Evolutionary conservation across 768 basidiomycete species (phyloP).

Genomic region (Porpolomopsis calyptriformis): DNA sequence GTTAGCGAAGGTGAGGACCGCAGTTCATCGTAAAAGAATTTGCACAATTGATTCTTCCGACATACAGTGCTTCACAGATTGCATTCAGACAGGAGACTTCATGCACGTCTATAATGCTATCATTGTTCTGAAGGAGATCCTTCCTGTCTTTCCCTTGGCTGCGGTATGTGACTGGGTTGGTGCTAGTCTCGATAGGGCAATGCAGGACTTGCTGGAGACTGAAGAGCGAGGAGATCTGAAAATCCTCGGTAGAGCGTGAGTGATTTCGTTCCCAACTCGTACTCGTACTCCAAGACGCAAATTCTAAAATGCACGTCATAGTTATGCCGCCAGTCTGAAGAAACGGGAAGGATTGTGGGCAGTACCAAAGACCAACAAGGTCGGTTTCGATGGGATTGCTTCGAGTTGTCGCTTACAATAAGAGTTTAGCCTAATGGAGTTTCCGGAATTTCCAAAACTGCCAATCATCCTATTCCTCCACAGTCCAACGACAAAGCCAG

Average conservation of each 20-base stretch:
- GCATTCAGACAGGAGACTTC: constrained; percentile 81
- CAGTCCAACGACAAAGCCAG: constrained; percentile 23
- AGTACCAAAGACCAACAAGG: constrained; percentile 22
- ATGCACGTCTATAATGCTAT: constrained; percentile 99
- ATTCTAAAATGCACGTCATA: constrained; percentile 16
- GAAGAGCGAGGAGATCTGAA: constrained; percentile 82
- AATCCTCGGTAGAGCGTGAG: constrained; percentile 68
- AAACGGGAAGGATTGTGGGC: constrained; percentile 56
- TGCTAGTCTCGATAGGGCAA: constrained; percentile 41
- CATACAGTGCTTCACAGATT: constrained; percentile 61
- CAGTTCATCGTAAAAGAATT: background rate
- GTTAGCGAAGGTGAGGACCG: constrained; percentile 44
- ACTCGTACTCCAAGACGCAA: background rate
- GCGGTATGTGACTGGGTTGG: constrained; percentile 49
- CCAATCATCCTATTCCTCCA: constrained; percentile 14
- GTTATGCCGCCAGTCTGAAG: constrained; percentile 67
- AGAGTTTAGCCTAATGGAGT: constrained; percentile 19
- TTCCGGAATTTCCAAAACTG: constrained; percentile 22
- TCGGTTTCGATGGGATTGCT: constrained; percentile 7
- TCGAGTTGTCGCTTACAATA: background rate
- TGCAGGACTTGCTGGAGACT: constrained; percentile 56
- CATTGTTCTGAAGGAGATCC: constrained; percentile 82
- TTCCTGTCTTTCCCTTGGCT: constrained; percentile 77
- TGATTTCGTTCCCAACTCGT: constrained; percentile 7
- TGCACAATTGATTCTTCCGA: background rate